These are phyloP conservation scores for Zygosaccharomyces siamensis DNA, from an alignment of 805 yeast species.

Conservation along the genomic window DNA sequence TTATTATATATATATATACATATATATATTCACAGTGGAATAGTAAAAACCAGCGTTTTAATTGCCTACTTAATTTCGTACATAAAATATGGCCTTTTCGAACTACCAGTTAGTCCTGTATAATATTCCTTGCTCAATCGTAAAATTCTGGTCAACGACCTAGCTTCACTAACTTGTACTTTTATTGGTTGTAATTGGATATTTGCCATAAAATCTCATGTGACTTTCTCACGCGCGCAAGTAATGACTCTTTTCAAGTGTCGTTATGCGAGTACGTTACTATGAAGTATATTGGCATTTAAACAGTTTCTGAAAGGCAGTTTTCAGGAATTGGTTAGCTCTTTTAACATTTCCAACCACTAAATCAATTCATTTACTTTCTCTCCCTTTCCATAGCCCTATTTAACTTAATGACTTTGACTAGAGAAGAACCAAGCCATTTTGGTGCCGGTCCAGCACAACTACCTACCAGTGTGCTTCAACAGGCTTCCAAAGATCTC, in stretches of 20 bases:
- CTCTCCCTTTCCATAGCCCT: no score
- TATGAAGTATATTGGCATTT: neutral
- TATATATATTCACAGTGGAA: no score
- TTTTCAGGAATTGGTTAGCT: neutral
- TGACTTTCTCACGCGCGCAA: neutral
- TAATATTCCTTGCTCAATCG: no score
- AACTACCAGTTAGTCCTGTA: no score
- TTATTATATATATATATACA: no score
- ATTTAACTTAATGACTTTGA: constrained; percentile 34
- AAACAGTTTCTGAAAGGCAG: neutral
- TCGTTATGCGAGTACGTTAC: neutral
- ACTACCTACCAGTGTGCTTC: constrained; percentile 75
- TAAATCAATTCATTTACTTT: neutral
- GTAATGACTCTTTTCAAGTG: constrained; percentile 1
- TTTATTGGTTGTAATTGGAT: neutral
- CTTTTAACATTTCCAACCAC: neutral
- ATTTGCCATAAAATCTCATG: neutral
- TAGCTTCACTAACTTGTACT: no score
- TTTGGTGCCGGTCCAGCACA: constrained; percentile 99
- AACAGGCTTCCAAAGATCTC: constrained; percentile 83
- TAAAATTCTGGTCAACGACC: no score
- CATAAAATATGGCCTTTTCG: no score
- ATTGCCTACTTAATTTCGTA: no score
- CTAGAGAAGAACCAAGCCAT: constrained; percentile 70
- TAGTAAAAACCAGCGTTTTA: no score